Conservation (phyloP, 2,329 filamentous ascomycete species). For the Seiridium cupressi region DNA sequence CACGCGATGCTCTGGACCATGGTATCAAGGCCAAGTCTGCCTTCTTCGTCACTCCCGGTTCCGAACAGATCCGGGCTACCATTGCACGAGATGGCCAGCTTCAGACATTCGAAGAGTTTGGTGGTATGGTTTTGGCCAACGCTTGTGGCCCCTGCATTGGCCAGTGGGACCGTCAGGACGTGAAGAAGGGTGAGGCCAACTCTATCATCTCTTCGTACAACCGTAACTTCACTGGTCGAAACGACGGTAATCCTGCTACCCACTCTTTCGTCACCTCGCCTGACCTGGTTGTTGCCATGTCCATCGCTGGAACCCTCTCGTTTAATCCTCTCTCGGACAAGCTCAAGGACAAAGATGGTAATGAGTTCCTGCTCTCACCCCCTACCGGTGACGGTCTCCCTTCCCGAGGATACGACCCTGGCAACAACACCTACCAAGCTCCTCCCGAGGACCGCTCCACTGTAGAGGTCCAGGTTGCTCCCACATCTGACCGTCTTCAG, state of each 20-base stretch:
- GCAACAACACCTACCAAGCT: constrained; percentile 92
- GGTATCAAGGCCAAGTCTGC: constrained; percentile 90
- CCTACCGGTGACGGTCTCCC: constrained; percentile 84
- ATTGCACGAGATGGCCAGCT: constrained; percentile 89
- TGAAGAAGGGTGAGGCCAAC: constrained; percentile 94
- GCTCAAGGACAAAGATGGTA: constrained; percentile 92
- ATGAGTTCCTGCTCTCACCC: constrained; percentile 84
- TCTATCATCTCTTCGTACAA: constrained; percentile 99
- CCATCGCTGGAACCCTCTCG: constrained; percentile 77
- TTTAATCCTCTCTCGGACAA: constrained; percentile 96
- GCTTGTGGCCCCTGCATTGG: constrained; percentile 92
- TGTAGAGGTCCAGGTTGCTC: constrained; percentile 80
- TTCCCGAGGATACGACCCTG: constrained; percentile 79
- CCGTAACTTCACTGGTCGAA: constrained; percentile 98
- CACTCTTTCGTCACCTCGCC: constrained; percentile 92
- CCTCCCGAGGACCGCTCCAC: constrained; percentile 75
- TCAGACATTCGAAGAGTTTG: constrained; percentile 93
- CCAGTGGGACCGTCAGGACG: constrained; percentile 92
- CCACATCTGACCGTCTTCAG: constrained; percentile 91
- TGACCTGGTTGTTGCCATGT: constrained; percentile 84
- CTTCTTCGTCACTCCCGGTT: constrained; percentile 95
- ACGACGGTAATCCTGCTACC: constrained; percentile 92
- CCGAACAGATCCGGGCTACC: constrained; percentile 93
- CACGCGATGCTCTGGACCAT: constrained; percentile 84
- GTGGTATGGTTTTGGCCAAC: constrained; percentile 91